These are phyloP conservation scores for Mycena epipterygia DNA, from an alignment of 768 basidiomycete genomes.

Conservation along the genomic window DNA sequence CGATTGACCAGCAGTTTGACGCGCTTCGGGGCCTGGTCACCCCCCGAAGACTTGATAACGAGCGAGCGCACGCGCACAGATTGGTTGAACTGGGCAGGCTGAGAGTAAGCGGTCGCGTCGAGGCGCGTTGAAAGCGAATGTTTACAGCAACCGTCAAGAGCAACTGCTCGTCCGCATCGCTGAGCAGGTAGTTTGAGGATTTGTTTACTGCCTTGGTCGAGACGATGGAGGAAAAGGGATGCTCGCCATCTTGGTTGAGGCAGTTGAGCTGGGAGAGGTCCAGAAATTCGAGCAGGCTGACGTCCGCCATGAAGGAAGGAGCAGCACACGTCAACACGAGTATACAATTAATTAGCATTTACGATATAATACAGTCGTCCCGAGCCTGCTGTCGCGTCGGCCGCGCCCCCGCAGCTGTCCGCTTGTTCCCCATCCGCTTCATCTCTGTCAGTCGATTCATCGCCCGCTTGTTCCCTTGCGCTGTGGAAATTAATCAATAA, in stretches of 20 bases:
- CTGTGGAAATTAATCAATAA: slow-evolving; percentile 54
- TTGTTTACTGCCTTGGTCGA: slow-evolving; percentile 59
- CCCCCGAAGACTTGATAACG: slow-evolving; percentile 57
- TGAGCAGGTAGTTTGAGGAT: slow-evolving; percentile 63
- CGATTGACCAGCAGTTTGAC: slow-evolving; percentile 77
- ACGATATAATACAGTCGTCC: slow-evolving; percentile 87
- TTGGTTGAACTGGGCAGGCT: slow-evolving; percentile 73
- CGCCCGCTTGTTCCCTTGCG: slow-evolving; percentile 98
- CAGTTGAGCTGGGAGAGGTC: slow-evolving; percentile 75
- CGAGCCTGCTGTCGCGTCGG: slow-evolving; percentile 95
- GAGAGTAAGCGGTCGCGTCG: background rate
- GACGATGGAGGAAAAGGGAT: slow-evolving; percentile 69
- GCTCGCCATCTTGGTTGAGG: slow-evolving; percentile 71
- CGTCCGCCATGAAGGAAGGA: slow-evolving; percentile 33
- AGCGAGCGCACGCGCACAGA: slow-evolving; percentile 74
- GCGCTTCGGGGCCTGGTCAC: slow-evolving; percentile 65
- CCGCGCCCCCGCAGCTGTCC: slow-evolving; percentile 75
- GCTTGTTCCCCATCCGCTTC: slow-evolving; percentile 89
- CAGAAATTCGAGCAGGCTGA: slow-evolving; percentile 64
- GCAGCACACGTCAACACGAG: background rate
- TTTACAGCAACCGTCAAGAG: slow-evolving; percentile 76
- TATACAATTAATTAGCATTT: background rate
- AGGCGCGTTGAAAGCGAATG: slow-evolving; percentile 26
- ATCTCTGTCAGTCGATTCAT: slow-evolving; percentile 97
- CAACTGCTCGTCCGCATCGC: slow-evolving; percentile 82